A percentile compares a stretch with the other conserved stretches of the same genome.
phyloP scores from a whole-genome alignment of 1,139 yeast species.

The Protomyces macrosporus region DNA sequence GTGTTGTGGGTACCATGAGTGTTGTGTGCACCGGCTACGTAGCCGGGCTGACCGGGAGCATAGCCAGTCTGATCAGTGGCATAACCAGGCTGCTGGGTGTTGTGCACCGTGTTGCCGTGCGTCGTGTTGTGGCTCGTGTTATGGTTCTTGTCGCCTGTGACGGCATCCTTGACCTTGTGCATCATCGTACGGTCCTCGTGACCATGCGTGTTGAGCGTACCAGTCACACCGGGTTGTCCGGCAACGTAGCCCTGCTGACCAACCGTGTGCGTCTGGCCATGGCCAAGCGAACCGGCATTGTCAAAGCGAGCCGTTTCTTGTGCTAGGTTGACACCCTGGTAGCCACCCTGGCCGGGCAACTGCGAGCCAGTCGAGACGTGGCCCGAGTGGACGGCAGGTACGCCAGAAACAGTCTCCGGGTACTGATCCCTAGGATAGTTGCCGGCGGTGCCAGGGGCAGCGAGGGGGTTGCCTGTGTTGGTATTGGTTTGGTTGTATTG shows the following conservation, averaged over 20 bases:
- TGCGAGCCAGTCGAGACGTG: constrained; percentile 19
- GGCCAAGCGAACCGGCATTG: constrained; percentile 13
- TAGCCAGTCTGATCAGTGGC: not conserved
- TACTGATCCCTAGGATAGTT: not conserved
- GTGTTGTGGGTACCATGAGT: not conserved
- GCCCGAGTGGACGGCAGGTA: constrained; percentile 6
- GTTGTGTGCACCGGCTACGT: not conserved
- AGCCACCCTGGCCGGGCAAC: constrained; percentile 4
- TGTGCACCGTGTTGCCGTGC: not conserved
- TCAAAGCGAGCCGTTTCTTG: constrained; percentile 24
- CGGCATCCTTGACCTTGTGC: not conserved
- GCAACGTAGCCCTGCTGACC: not conserved
- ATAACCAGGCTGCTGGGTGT: not conserved
- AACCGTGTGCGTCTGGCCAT: not conserved
- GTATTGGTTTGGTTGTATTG: not conserved
- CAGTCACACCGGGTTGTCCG: not conserved
- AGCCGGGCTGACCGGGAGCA: not conserved
- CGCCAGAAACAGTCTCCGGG: not conserved
- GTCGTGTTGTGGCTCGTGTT: not conserved
- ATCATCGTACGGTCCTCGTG: not conserved
- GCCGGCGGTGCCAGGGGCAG: not conserved
- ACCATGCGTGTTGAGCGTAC: not conserved
- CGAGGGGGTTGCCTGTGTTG: not conserved
- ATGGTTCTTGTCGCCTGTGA: not conserved
- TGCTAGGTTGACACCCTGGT: constrained; percentile 19